Evolutionary conservation across 352 stramenopile genomes (phyloP), one percentile per base, ranked within the genome.

Genomic region (Phytophthora pluvialis): DNA sequence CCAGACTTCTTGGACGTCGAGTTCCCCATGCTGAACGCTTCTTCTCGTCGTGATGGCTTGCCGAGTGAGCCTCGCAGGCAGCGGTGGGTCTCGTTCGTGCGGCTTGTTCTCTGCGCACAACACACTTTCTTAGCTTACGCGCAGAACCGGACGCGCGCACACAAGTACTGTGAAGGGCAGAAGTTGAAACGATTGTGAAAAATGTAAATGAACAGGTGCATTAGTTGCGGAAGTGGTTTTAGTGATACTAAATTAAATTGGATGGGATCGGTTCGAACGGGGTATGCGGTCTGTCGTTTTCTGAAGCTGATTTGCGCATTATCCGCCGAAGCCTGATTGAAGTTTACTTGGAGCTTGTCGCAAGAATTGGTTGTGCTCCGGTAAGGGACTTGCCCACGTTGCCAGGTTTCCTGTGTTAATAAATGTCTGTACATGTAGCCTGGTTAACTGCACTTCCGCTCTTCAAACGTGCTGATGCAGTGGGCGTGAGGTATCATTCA

Each of bases 1-100:
- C 29, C 40, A 13, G 52, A 50, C 47, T 65, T 73, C 60, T 78
- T 86, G 26, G 73, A 87, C 64, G 83, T 75, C 39, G 80, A 83
- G 73, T 93, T 93, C 12, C 83, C 83, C 83, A 93, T 93, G 4
- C 28, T 31, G n/a, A 7, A 28, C 38, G 35, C 45, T 56, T 43
- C 12, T 70, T 52, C 49, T 60, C 33, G 45, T 54, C 13, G 59
- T 21, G 44, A 48, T 60, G 38, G 38, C 38, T 67, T 60, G 44
- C 50, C 35, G 55, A 75, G 47, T 72, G 62, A 70, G 56, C 45
- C 35, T 16, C 2, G 47, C 29, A 5, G 28, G 18, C 46, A 18
- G 36, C n/a, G 35, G 10, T 44, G 15, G 38, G 56, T 49, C 46
- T 64, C 33, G 28, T 38, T 48, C 31, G 12, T 35, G 45, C 45